These are phyloP conservation scores for Hippophae tibetana DNA, from an alignment of 306 rosid species.

Conservation along the genomic window DNA sequence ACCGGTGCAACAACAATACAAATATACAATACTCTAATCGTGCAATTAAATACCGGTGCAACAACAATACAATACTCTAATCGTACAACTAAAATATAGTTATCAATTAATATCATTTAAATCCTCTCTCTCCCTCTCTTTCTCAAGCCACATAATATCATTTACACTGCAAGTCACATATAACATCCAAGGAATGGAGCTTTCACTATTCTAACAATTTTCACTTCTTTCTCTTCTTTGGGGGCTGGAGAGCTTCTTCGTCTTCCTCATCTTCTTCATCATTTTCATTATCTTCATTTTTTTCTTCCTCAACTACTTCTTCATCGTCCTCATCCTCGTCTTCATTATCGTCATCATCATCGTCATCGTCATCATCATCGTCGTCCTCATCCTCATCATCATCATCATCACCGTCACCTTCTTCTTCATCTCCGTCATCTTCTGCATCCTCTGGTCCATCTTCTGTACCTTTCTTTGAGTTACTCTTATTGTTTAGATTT, in stretches of 20 bases:
- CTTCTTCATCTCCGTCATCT: constrained; percentile 24
- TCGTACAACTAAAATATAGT: too few relatives aligned
- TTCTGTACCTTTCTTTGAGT: constrained; percentile 58
- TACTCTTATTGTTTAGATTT: constrained; percentile 57
- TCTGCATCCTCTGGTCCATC: constrained; percentile 52
- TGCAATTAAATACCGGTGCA: too few relatives aligned
- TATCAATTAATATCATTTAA: too few relatives aligned
- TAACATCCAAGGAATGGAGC: too few relatives aligned
- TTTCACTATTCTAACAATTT: not conserved
- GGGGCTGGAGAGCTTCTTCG: constrained; percentile 89
- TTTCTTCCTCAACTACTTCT: constrained; percentile 35
- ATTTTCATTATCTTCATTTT: constrained; percentile 43
- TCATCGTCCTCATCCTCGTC: constrained; percentile 32
- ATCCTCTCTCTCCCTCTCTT: too few relatives aligned
- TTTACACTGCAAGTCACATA: too few relatives aligned
- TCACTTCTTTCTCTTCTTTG: constrained; percentile 92
- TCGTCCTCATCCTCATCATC: constrained; percentile 25
- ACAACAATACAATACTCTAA: too few relatives aligned
- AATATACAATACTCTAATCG: too few relatives aligned
- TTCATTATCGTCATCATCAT: constrained; percentile 22
- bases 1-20: too few relatives aligned
- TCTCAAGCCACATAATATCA: too few relatives aligned
- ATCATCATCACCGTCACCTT: constrained; percentile 51
- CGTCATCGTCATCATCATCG: constrained; percentile 36
- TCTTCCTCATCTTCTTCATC: constrained; percentile 62